Evolutionary conservation across 2,329 filamentous ascomycete genomes (phyloP).

Genomic region (Penicillium nordicum): DNA sequence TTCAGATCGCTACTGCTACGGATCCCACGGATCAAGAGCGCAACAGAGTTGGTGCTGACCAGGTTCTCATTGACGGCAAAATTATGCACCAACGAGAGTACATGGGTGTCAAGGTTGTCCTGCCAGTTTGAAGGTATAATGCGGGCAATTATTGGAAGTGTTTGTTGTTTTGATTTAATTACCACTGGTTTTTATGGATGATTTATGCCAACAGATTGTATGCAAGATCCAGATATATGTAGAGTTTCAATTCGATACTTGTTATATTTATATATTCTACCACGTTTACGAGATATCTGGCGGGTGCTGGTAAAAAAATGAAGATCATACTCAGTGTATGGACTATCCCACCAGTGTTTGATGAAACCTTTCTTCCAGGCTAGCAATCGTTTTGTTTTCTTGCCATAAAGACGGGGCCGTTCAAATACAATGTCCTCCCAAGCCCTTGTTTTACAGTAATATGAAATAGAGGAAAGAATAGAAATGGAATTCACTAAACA

Average conservation of each 20-base stretch:
- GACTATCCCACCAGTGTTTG: too few species aligned
- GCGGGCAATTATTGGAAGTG: background rate
- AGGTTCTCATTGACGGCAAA: conserved; percentile 45
- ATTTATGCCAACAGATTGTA: background rate
- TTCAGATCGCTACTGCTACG: conserved; percentile 46
- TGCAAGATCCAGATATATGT: background rate
- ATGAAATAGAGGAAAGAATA: too few species aligned
- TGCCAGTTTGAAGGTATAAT: conserved; percentile 38
- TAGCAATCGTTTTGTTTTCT: too few species aligned
- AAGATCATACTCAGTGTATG: too few species aligned
- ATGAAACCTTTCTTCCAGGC: too few species aligned
- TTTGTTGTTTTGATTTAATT: background rate
- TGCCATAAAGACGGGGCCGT: too few species aligned
- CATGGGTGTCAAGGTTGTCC: conserved; percentile 47
- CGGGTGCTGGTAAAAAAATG: too few species aligned
- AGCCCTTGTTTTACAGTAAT: too few species aligned
- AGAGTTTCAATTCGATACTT: background rate
- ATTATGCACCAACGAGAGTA: conserved; percentile 48
- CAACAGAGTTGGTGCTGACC: conserved; percentile 44
- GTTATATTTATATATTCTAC: background rate
- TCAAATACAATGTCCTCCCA: too few species aligned
- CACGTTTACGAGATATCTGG: too few species aligned
- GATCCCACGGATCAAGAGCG: conserved; percentile 43
- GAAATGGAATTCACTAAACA: too few species aligned
- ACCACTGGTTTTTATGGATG: background rate